Evolutionary conservation across 495 filamentous ascomycete species (phyloP).

Genomic region (Cladorrhinum samala): DNA sequence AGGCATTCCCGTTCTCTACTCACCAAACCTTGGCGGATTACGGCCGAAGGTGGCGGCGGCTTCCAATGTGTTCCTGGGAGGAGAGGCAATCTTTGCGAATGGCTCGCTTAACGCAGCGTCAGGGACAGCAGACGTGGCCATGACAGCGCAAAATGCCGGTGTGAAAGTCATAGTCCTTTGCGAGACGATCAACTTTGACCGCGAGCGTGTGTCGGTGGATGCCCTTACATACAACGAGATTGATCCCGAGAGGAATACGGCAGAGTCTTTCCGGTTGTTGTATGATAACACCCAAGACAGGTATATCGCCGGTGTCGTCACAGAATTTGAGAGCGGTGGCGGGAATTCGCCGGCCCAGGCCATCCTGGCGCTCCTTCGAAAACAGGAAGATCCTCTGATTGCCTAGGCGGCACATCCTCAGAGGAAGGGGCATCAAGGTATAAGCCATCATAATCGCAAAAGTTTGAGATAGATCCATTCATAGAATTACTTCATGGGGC

Average conservation of each 20-base stretch:
- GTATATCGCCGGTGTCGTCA: constrained; percentile 82
- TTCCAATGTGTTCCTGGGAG: constrained; percentile 78
- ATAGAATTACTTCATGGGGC: no score
- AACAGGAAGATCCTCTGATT: constrained; percentile 44
- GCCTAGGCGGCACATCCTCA: constrained; percentile 10
- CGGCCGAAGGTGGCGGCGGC: constrained; percentile 65
- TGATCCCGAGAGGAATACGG: constrained; percentile 47
- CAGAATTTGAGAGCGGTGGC: constrained; percentile 57
- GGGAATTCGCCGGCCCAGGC: constrained; percentile 81
- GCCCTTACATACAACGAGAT: constrained; percentile 92
- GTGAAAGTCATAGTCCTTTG: constrained; percentile 86
- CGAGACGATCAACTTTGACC: constrained; percentile 90
- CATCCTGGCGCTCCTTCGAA: constrained; percentile 52
- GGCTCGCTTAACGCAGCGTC: constrained; percentile 80
- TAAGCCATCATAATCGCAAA: no score
- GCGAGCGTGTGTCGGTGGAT: constrained; percentile 78
- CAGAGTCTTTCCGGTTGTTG: constrained; percentile 73
- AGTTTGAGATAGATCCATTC: not conserved
- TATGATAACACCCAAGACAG: constrained; percentile 93
- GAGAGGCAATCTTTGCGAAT: constrained; percentile 86
- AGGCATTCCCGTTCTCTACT: constrained; percentile 74
- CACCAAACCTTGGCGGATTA: constrained; percentile 64
- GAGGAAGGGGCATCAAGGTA: not conserved
- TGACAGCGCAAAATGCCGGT: constrained; percentile 66
- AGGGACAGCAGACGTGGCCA: constrained; percentile 84